Evolutionary conservation across 2,329 filamentous ascomycete species (phyloP).

Genomic region (Cadophora sp.): DNA sequence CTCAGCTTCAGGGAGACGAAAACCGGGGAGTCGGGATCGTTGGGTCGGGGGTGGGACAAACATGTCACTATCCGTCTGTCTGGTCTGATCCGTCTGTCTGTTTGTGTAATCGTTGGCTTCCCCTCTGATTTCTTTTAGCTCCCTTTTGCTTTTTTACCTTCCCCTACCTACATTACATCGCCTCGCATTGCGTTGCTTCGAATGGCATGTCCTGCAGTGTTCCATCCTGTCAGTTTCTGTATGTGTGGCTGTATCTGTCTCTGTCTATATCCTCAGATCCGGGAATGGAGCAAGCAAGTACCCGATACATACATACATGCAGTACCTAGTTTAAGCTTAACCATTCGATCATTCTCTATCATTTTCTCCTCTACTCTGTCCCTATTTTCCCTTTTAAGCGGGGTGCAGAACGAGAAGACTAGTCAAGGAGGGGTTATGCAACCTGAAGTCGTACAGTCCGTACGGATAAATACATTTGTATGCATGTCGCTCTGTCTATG

Average conservation of each 20-base stretch:
- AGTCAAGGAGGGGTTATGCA: no score
- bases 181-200: not conserved
- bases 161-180: not conserved
- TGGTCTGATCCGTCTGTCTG: not conserved
- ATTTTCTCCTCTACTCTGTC: not conserved
- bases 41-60: not conserved
- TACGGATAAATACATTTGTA: not conserved
- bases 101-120: not conserved
- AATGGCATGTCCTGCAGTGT: not conserved
- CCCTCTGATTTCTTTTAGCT: not conserved
- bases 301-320: not conserved
- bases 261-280: not conserved
- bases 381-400: not conserved
- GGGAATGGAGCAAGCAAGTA: not conserved
- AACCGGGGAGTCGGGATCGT: constrained; percentile 10
- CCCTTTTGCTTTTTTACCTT: not conserved
- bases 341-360: no score
- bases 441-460: constrained; percentile 3
- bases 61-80: not conserved
- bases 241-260: not conserved
- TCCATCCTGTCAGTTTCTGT: not conserved
- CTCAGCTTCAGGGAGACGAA: not conserved
- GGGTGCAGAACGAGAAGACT: not conserved
- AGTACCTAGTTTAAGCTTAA: no score
- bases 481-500: no score